A percentile compares a stretch with the other conserved stretches of the same genome.
phyloP scores from a whole-genome alignment of 148 eudicot genomes.

The Talinum fruticosum region DNA sequence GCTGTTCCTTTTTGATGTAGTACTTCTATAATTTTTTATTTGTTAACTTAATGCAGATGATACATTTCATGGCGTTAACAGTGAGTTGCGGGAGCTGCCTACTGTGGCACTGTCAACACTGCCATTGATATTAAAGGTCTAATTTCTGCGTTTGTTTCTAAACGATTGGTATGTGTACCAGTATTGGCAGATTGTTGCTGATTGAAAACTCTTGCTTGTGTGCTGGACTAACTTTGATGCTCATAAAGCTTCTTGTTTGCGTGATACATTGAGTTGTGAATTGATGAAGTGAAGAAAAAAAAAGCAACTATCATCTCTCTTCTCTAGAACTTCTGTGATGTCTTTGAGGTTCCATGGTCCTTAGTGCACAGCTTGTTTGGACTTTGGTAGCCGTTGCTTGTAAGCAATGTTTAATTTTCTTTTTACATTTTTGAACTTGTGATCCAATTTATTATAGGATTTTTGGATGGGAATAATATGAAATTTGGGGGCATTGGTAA shows the following conservation, averaged over 20 bases:
- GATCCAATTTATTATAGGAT: too few species aligned
- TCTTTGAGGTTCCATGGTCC: too few species aligned
- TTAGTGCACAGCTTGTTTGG: too few species aligned
- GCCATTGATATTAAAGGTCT: constrained; percentile 86
- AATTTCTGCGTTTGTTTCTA: constrained; percentile 12
- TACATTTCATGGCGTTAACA: constrained; percentile 57
- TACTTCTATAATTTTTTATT: background rate
- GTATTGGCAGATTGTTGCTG: background rate
- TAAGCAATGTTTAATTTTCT: too few species aligned
- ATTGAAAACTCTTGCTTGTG: background rate
- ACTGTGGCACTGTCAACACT: constrained; percentile 83
- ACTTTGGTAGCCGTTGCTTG: too few species aligned
- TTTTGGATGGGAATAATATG: too few species aligned
- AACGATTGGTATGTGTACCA: background rate
- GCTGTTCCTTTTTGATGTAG: background rate
- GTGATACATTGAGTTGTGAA: background rate
- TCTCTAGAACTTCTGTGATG: too few species aligned
- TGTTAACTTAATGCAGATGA: constrained; percentile 56
- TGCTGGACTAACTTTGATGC: too few species aligned
- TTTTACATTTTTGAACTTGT: too few species aligned
- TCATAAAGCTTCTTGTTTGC: too few species aligned
- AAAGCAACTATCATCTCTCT: too few species aligned
- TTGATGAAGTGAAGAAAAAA: background rate
- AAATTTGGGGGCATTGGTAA: too few species aligned
- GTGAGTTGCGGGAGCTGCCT: constrained; percentile 89